Base-by-base conservation (phyloP, 192 early-diverging fungal species). In the Gryganskiella cystojenkinii region DNA sequence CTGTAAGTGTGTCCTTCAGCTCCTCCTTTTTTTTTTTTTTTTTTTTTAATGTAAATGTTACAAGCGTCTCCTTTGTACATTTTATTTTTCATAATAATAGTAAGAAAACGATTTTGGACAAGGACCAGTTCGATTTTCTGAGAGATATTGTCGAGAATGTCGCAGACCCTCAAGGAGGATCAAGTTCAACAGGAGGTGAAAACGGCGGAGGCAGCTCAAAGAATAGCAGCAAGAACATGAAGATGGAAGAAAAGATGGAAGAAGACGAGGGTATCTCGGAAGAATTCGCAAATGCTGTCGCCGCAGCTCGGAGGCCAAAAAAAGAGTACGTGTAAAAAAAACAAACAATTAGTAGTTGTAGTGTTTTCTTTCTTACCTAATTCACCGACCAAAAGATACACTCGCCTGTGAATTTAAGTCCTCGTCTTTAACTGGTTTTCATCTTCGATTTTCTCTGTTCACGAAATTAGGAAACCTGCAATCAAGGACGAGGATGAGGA, bases 91-190 rank as follows among this genome's bases (percentile, higher is more conserved):
- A 91, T 93, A 71, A 85, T 89, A 24, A 51, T 70, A 94, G 91
- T 50, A 93, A 95, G 76, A 88, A 90, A 66, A 90, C 94, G 49
- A 91, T 99, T 11, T 71, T 90, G 66, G 89, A 81, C 51, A 94
- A 89, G 17, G 94, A 95, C 28, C 90, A 94, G 80, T 99, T 97
- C 76, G 97, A 99, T 80, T 99, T 99, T 82, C 79, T 99, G 51
- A 90, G 90, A 67, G 95, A 95, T 61, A 84, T 94, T 53, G 95
- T 99, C 4, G 91, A 90, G 52, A 79, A 87, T 37, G 86, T 99
- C 9, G 90, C 92, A 4, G 96, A 98, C 63, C 87, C 85, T n/a
- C 70, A 76, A 46, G 82, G 71, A 45, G 35, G 46, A 6, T 17
- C 54, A 24, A 56, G 59, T 35, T 37, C 40, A 45, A 54, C 35